phyloP scores from a whole-genome alignment of 371 early-diverging fungal species.

The Mucor irregularis region DNA sequence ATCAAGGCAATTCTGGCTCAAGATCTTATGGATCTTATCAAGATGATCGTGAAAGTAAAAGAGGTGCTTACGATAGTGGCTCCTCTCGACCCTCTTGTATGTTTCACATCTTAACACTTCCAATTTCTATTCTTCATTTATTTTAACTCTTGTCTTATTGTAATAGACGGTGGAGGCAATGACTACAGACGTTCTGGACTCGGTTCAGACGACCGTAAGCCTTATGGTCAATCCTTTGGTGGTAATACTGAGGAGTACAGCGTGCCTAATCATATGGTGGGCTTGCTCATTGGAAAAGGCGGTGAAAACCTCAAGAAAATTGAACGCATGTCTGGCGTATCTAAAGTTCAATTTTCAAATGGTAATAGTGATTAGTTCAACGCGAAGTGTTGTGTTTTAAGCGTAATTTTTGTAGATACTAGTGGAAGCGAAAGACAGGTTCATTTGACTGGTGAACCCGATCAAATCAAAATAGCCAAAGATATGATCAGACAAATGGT shows the following conservation, averaged over 20 bases:
- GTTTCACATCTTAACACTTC: neutral
- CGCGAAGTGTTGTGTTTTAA: neutral
- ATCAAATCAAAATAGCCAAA: conserved; percentile 62
- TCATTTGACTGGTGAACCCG: conserved; percentile 62
- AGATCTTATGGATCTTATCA: conserved; percentile 28
- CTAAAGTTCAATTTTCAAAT: conserved; percentile 70
- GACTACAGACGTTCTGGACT: conserved; percentile 57
- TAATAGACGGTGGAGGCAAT: conserved; percentile 12
- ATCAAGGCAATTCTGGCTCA: conserved; percentile 13
- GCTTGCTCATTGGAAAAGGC: conserved; percentile 83
- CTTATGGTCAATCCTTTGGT: conserved; percentile 9
- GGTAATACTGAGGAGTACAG: conserved; percentile 47
- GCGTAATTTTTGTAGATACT: conserved; percentile 22
- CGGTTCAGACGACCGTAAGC: conserved; percentile 50
- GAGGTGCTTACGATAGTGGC: conserved; percentile 44
- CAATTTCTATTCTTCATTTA: neutral
- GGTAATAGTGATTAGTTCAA: conserved; percentile 30
- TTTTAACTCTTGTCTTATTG: neutral
- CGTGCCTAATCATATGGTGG: conserved; percentile 74
- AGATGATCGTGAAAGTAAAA: conserved; percentile 48
- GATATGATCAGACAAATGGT: conserved; percentile 60
- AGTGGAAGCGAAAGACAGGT: conserved; percentile 62
- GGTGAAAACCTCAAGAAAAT: conserved; percentile 84
- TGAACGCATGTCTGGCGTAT: conserved; percentile 67
- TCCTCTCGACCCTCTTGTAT: conserved; percentile 37